Conservation (phyloP, 306 rosid genomes). For the Cicer pinnatifidum region DNA sequence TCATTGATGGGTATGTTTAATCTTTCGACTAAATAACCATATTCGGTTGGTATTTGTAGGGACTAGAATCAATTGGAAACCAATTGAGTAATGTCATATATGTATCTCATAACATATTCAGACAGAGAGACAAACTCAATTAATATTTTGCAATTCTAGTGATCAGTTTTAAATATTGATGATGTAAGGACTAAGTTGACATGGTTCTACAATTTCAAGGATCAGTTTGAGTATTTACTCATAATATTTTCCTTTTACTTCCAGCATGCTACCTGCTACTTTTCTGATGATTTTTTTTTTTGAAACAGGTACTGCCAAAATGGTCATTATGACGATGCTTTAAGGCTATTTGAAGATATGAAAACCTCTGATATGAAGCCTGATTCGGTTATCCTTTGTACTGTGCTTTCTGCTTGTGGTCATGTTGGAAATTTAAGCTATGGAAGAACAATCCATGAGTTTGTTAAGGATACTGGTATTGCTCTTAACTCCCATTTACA, state of each 20-base stretch:
- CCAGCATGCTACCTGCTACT: not conserved
- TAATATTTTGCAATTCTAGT: too few relatives aligned
- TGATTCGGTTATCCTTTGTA: conserved; percentile 67
- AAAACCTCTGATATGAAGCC: conserved; percentile 55
- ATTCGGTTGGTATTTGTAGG: too few relatives aligned
- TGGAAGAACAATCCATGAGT: conserved; percentile 50
- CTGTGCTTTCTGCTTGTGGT: conserved; percentile 74
- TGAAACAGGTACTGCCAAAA: conserved; percentile 66
- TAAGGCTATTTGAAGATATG: conserved; percentile 76
- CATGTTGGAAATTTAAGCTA: conserved; percentile 48
- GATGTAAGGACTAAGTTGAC: too few relatives aligned
- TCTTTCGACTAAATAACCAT: too few relatives aligned
- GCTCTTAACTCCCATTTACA: conserved; percentile 50
- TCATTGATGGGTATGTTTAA: conserved; percentile 74
- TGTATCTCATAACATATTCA: too few relatives aligned
- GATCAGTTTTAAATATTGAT: too few relatives aligned
- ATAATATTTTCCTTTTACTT: not conserved
- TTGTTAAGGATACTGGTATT: conserved; percentile 40
- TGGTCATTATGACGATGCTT: conserved; percentile 64
- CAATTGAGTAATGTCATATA: too few relatives aligned
- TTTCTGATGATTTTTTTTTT: conserved; percentile 13
- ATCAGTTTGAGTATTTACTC: too few relatives aligned
- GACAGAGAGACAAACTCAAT: too few relatives aligned
- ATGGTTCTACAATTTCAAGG: too few relatives aligned
- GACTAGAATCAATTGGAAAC: too few relatives aligned